Evolutionary conservation across 2,329 filamentous ascomycete genomes (phyloP).

Genomic region (Penicillium vulpinum): DNA sequence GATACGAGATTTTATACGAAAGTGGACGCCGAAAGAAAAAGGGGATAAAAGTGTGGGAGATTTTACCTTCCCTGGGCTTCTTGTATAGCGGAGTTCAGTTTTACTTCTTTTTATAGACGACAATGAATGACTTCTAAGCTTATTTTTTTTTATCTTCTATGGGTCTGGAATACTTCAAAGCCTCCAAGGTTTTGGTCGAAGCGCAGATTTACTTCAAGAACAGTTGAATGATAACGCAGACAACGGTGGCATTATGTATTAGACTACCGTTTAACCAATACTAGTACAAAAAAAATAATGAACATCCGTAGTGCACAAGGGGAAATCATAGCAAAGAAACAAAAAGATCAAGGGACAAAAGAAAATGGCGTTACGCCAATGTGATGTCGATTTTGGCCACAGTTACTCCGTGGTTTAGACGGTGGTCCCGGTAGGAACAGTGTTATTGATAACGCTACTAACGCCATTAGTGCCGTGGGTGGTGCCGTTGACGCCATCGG

Average conservation of each 20-base stretch:
- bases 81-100: constrained; percentile 17
- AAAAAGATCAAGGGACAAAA: constrained; percentile 1
- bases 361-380: constrained; percentile 4
- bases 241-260: constrained; percentile 25
- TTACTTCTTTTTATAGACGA: constrained; percentile 23
- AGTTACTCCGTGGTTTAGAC: neutral
- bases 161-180: neutral
- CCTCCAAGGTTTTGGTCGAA: neutral
- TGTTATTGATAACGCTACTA: constrained; percentile 4
- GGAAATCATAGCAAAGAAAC: constrained; percentile 26
- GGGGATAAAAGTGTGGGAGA: neutral
- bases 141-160: neutral
- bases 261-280: constrained; percentile 22
- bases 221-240: constrained; percentile 4
- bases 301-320: constrained; percentile 18
- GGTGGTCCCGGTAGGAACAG: constrained; percentile 2
- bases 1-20: constrained; percentile 7
- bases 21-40: neutral
- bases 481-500: constrained; percentile 10
- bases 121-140: constrained; percentile 23
- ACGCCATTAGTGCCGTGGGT: constrained; percentile 8
- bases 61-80: constrained; percentile 2
- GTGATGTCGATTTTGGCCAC: neutral
- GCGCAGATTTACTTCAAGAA: neutral
- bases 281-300: constrained; percentile 17